phyloP scores from a whole-genome alignment of 2,329 filamentous ascomycete genomes.

The Talaromyces funiculosus region DNA sequence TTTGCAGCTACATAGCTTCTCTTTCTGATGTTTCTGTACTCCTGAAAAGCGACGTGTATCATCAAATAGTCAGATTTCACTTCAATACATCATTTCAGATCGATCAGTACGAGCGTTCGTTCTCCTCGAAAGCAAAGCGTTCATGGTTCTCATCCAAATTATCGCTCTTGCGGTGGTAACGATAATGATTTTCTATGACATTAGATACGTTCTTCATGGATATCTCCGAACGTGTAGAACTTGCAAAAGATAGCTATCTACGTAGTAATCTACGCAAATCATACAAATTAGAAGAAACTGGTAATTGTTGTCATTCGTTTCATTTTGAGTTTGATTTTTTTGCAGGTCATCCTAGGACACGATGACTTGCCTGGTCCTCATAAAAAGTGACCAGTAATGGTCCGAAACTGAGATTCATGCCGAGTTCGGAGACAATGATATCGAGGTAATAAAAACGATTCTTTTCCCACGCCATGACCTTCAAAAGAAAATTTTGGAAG shows the following conservation, averaged over 20 bases:
- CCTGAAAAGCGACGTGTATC: not conserved
- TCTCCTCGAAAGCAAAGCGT: not conserved
- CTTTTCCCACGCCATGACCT: not conserved
- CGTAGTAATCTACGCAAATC: not conserved
- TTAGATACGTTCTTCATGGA: too few relatives aligned
- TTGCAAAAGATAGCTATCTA: too few relatives aligned
- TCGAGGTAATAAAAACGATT: not conserved
- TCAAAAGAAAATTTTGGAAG: not conserved
- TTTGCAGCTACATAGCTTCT: not conserved
- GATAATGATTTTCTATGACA: too few relatives aligned
- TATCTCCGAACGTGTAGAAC: too few relatives aligned
- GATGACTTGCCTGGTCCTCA: not conserved
- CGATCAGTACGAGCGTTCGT: too few relatives aligned
- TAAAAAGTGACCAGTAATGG: not conserved
- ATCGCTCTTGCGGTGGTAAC: too few relatives aligned
- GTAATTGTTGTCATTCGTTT: not conserved
- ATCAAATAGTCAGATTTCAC: too few relatives aligned
- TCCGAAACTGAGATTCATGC: too few relatives aligned
- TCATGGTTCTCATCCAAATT: not conserved
- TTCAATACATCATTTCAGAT: too few relatives aligned
- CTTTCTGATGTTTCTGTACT: not conserved
- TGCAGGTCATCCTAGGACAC: not conserved
- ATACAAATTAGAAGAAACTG: not conserved
- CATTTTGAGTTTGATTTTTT: constrained; percentile 1
- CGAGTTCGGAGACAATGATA: not conserved